Evolutionary conservation across 345 rosid species (phyloP).

Genomic region (Murraya paniculata): DNA sequence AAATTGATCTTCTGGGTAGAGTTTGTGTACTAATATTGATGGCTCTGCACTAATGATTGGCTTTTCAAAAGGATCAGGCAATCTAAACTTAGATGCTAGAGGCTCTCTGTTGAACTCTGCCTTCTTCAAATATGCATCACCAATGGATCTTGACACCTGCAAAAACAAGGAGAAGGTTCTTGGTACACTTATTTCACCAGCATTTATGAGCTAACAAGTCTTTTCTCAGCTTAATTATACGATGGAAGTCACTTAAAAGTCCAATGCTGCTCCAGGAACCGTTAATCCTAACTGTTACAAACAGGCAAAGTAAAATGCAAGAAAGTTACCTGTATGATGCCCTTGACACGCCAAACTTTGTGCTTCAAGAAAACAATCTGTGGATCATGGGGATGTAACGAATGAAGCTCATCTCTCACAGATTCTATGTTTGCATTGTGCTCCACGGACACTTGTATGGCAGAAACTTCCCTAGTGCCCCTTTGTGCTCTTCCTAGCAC

Average conservation of each 20-base stretch:
- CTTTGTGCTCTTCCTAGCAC: constrained; percentile 61
- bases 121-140: constrained; percentile 79
- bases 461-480: constrained; percentile 34
- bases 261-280: neutral
- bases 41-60: constrained; percentile 79
- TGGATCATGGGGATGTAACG: constrained; percentile 66
- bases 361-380: constrained; percentile 61
- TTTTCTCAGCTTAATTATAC: neutral
- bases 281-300: no score
- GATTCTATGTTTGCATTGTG: constrained; percentile 68
- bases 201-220: neutral
- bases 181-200: neutral
- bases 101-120: constrained; percentile 86
- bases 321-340: constrained; percentile 68
- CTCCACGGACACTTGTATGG: constrained; percentile 67
- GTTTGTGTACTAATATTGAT: constrained; percentile 45
- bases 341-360: constrained; percentile 79
- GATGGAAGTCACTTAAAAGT: neutral
- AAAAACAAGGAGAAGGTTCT: neutral
- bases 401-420: constrained; percentile 61
- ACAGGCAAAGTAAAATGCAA: neutral
- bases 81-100: constrained; percentile 46
- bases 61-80: constrained; percentile 49
- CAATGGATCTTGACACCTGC: constrained; percentile 81
- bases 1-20: constrained; percentile 61